Base-by-base conservation (phyloP, 106 monocot species). In the Dioscorea dumetorum region DNA sequence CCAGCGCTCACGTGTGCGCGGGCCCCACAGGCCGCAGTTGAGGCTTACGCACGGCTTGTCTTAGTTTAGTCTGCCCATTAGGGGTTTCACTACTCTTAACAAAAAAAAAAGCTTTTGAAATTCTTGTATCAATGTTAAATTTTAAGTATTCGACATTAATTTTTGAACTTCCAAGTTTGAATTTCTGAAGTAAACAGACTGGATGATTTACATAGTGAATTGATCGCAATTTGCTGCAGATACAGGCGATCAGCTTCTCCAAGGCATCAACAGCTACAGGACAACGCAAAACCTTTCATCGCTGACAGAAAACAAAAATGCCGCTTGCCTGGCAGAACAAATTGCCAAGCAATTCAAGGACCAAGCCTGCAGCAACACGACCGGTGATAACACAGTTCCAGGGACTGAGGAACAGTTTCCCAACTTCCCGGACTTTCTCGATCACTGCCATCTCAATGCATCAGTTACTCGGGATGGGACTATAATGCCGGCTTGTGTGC, bases 401-500 rank as follows among this genome's bases (percentile, higher is more conserved):
- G 95, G 95, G 21, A 88, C 82, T 1, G 91, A 95, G 63, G 63
- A 72, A 60, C 88, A 88, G 54, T 91, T 88, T 72, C 72, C 91
- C 24, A 78, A 91, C 73, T 91, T 72, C 70, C 86, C 80, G 0
- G 72, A 84, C 41, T 80, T 80, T 53, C 81, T 95, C 16, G 53
- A 60, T 23, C 59, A 74, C 22, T 95, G 95, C 60, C 79, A 80
- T 70, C 81, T 95, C 58, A 86, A 95, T 52, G 67, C 75, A n/a
- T 71, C 91, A 19, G 86, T 86, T 18, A 91, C 85, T 17, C 79
- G 73, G 66, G 91, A 95, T 58, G 84, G 76, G 1, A 60, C 74
- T 2, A 23, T 91, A 33, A 77, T 95, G 82, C 95, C 91, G 0
- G 95, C 81, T 14, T 95, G 95, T 31, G 84, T 91, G 1, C 95